Evolutionary conservation across 2,329 filamentous ascomycete species (phyloP), one percentile per base, ranked within the genome.

Genomic region (Ceratocystis alfenasii): DNA sequence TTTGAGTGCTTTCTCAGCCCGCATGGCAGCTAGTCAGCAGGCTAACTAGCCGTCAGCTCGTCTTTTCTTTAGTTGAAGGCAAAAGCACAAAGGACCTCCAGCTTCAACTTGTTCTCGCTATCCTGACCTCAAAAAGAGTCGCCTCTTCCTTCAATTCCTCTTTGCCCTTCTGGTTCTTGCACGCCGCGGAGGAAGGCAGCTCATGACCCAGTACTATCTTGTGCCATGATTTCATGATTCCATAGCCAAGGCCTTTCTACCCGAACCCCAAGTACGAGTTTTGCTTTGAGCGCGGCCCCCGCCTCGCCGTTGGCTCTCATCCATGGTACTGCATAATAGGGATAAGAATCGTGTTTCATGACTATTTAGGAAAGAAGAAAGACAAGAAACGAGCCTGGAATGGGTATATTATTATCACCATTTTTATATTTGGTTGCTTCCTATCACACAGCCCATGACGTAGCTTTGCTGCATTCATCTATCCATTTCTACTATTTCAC

Each of bases 301-400:
- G 20, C 22, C 22, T 28, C 10, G 22, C 36, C 36, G 36, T 41
- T 41, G 36, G 36, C 15, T 28, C 12, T 28, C 48, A 15, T 20
- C 48, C 20, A 25, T 25, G 20, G 48, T 53, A 53, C 48, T 25
- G 28, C 28, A 59, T 30, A 59, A 36, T 59, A 53, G 55, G 30
- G 55, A 59, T 59, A 53, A 30, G 30, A 30, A 59, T 33, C 28
- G 25, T 59, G 55, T 59, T 59, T 59, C 55, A 59, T 59, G 25
- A 25, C 28, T 30, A 59, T 30, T 30, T 8, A 33, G n/a, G 25
- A n/a, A 59, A 59, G 28, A 33, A 20, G 28, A 17, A 59, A 59
- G 53, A 53, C 25, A 41, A 25, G 48, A 28, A 22, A 33, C 7
- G 10, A 36, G 55, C 30, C 15, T n/a, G 28, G 28, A 30, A 59